Base-by-base conservation (phyloP, 306 rosid genomes). In the Rosa rugosa region DNA sequence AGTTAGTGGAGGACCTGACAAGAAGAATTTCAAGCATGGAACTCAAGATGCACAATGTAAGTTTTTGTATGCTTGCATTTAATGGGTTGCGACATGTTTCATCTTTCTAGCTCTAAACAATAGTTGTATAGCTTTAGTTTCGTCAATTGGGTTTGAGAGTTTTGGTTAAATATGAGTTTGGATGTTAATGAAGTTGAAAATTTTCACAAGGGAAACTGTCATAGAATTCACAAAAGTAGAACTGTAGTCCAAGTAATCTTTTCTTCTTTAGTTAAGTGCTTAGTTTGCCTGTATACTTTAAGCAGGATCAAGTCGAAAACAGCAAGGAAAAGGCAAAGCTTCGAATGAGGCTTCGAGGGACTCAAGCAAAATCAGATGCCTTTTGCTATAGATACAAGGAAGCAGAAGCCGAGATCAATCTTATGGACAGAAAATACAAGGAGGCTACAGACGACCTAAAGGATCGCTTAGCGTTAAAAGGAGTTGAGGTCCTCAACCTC, bases 311-410 rank as follows among this genome's bases (percentile, higher is more conserved):
- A 69, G 85, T 87, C 5, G 49, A 77, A 50, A 87, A 64, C 68
- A 75, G 75, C 77, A 91, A 78, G 60, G 87, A 83, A 57, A 83
- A 59, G 76, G 72, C 93, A 10, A 91, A 90, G 76, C 83, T 84
- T 13, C 85, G 88, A 79, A 88, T 89, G 92, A 85, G 95, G 81
- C 88, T 92, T 3, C 85, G 83, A 12, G 92, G 97, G 83, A 89
- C 94, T 23, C 98, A 86, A 45, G 92, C 90, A 34, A 88, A 84
- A 86, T 75, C 85, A 34, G 96, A 91, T 46, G 90, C 97, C 34
- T 80, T 83, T 62, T 89, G 88, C 23, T 31, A n/a, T 23, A 85
- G 93, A 85, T 90, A 85, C 64, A 85, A 76, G 75, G 92, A 90
- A 78, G 81, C 80, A 49, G 38, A 82, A 2, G 83, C 85, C 42